phyloP scores from a whole-genome alignment of 106 monocot genomes.

The Acorus gramineus region DNA sequence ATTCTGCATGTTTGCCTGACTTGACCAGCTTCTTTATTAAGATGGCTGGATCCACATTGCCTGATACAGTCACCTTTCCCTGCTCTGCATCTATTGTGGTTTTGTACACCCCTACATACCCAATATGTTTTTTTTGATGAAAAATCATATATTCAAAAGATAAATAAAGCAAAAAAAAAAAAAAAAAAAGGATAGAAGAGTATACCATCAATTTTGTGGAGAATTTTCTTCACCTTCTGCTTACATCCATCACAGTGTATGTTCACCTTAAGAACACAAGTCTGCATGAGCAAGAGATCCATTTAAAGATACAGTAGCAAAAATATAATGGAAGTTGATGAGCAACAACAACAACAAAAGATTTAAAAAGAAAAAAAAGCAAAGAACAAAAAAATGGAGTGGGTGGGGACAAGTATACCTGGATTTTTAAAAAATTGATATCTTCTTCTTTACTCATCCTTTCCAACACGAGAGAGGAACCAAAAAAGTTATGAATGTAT shows the following conservation, averaged over 20 bases:
- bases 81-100: conserved; percentile 48
- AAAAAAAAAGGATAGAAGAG: not conserved
- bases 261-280: conserved; percentile 28
- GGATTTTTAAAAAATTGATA: conserved; percentile 21
- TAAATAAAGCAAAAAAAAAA: not conserved
- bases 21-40: conserved; percentile 60
- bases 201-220: conserved; percentile 30
- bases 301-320: not conserved
- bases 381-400: conserved; percentile 3
- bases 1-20: conserved; percentile 63
- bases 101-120: conserved; percentile 44
- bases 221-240: conserved; percentile 30
- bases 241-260: conserved; percentile 29
- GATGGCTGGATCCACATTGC: conserved; percentile 52
- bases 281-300: conserved; percentile 6
- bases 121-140: too few relatives aligned
- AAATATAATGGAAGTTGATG: not conserved
- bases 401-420: conserved; percentile 2
- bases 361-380: not conserved
- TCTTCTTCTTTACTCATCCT: conserved; percentile 21
- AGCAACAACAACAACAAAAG: not conserved
- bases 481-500: not conserved
- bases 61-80: conserved; percentile 66
- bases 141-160: not conserved
- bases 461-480: not conserved